Conservation (phyloP, 2,329 filamentous ascomycete species). For the Pseudogymnoascus sp. region DNA sequence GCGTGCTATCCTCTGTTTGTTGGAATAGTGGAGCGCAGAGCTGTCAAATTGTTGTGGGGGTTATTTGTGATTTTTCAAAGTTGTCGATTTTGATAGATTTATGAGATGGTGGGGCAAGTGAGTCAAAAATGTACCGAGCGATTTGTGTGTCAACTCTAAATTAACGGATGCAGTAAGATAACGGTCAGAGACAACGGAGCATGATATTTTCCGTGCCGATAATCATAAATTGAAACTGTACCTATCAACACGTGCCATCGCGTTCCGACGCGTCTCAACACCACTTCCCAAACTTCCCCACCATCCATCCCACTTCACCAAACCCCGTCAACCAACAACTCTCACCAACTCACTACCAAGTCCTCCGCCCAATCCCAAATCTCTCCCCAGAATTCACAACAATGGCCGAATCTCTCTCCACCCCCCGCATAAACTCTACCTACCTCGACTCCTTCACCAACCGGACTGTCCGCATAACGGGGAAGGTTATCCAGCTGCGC, state of each 20-base stretch:
- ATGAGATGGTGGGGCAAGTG: slow-evolving; percentile 9
- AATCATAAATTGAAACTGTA: not conserved
- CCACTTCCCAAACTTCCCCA: slow-evolving; percentile 4
- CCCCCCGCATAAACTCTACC: slow-evolving; percentile 74
- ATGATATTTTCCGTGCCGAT: not conserved
- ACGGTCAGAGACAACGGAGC: not conserved
- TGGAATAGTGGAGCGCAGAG: slow-evolving; percentile 8
- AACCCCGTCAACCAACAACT: slow-evolving; percentile 5
- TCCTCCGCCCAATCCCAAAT: not conserved
- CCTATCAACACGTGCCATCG: slow-evolving; percentile 5
- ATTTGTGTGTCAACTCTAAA: slow-evolving; percentile 3
- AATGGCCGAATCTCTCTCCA: slow-evolving; percentile 63
- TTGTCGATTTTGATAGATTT: slow-evolving; percentile 6
- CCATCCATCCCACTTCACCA: slow-evolving; percentile 6
- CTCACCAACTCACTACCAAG: not conserved
- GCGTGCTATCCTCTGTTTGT: not conserved
- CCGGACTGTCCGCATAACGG: slow-evolving; percentile 74
- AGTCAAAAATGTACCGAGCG: slow-evolving; percentile 2
- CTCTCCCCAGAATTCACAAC: slow-evolving; percentile 25
- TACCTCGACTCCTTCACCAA: slow-evolving; percentile 72
- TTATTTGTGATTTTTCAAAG: slow-evolving; percentile 7
- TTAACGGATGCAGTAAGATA: not conserved
- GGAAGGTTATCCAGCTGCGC: slow-evolving; percentile 74
- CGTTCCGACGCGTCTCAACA: slow-evolving; percentile 5
- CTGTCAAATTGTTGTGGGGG: slow-evolving; percentile 2